phyloP scores from a whole-genome alignment of 2,329 filamentous ascomycete genomes.

The Cladosporium sp. region DNA sequence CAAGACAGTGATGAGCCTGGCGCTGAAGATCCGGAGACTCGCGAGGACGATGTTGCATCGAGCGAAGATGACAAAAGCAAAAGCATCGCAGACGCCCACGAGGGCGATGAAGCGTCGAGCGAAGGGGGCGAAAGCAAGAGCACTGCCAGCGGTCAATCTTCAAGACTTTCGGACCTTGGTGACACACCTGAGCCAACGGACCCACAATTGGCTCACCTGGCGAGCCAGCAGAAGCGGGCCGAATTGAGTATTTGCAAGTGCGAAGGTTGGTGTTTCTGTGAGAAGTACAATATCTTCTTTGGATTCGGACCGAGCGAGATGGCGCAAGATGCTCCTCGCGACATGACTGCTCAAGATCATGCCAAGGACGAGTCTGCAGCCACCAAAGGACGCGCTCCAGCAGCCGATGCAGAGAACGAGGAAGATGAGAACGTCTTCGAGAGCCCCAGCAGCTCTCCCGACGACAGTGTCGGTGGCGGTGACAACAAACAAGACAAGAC shows the following conservation, averaged over 20 bases:
- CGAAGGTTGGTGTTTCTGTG: conserved; percentile 6
- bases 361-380: not conserved
- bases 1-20: too few species aligned
- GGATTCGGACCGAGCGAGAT: not conserved
- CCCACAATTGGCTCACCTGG: not conserved
- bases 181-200: not conserved
- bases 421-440: not conserved
- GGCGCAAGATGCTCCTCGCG: not conserved
- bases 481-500: not conserved
- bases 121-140: not conserved
- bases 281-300: conserved; percentile 2
- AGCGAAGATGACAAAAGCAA: too few species aligned
- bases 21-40: too few species aligned
- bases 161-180: conserved; percentile 1
- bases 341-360: too few species aligned
- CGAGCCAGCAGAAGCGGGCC: not conserved
- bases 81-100: too few species aligned
- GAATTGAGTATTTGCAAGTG: not conserved
- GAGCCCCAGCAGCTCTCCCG: not conserved
- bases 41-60: too few species aligned
- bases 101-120: too few species aligned
- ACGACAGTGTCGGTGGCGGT: not conserved
- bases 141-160: not conserved
- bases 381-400: not conserved
- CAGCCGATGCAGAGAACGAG: not conserved